These are phyloP conservation scores for Verticillium isaacii DNA, from an alignment of 2,329 filamentous ascomycete species.

Conservation along the genomic window DNA sequence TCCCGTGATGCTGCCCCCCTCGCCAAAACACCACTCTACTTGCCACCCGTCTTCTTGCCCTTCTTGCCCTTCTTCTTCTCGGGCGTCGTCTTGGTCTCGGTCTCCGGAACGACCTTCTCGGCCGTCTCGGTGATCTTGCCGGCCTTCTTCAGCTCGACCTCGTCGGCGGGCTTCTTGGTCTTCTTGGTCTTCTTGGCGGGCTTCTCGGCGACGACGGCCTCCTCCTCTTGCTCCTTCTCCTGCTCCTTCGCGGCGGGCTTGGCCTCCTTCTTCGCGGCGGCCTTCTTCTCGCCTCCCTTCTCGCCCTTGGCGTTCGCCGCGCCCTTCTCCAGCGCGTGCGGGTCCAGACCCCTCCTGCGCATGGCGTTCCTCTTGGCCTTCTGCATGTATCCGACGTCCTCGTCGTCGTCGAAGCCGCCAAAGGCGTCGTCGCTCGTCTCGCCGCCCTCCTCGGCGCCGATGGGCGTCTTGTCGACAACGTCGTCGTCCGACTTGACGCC, in stretches of 20 bases:
- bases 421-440: constrained; percentile 46
- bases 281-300: constrained; percentile 3
- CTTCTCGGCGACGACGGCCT: constrained; percentile 10
- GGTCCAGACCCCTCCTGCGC: constrained; percentile 70
- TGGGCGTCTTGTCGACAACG: constrained; percentile 65
- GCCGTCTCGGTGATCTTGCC: constrained; percentile 4
- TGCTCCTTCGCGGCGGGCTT: constrained; percentile 5
- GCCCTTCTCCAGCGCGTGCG: constrained; percentile 43
- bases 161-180: background rate
- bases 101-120: constrained; percentile 9
- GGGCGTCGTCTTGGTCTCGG: constrained; percentile 8
- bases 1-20: background rate
- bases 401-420: constrained; percentile 69
- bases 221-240: constrained; percentile 8
- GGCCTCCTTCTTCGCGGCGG: constrained; percentile 7
- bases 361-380: constrained; percentile 69
- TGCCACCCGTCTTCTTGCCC: constrained; percentile 10
- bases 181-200: constrained; percentile 9
- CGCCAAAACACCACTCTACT: background rate
- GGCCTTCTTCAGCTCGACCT: constrained; percentile 6
- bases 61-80: constrained; percentile 14
- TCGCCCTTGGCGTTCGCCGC: constrained; percentile 6
- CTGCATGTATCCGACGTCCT: constrained; percentile 67
- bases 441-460: constrained; percentile 40
- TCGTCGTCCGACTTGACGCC: constrained; percentile 32